A percentile compares a stretch with the other conserved stretches of the same genome.
These are phyloP conservation scores for Heimioporus sp. DNA, from an alignment of 768 basidiomycete genomes.

Conservation along the genomic window DNA sequence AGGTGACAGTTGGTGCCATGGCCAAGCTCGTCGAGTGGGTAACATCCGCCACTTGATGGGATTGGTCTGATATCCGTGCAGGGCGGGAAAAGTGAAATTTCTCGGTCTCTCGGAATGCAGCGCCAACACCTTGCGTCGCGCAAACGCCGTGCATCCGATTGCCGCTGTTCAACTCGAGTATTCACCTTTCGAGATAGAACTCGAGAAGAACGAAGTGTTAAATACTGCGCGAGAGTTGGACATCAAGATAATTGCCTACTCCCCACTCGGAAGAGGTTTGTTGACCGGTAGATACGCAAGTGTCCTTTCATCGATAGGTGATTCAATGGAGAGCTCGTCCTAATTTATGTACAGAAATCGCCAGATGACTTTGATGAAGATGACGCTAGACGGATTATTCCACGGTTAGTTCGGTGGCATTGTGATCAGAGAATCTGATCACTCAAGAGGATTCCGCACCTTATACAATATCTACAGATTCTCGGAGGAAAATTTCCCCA, in stretches of 20 bases:
- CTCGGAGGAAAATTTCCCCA: conserved; percentile 44
- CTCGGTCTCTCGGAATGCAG: conserved; percentile 55
- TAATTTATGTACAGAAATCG: conserved; percentile 23
- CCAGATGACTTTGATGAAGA: conserved; percentile 30
- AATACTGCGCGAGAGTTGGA: conserved; percentile 48
- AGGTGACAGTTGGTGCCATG: conserved; percentile 48
- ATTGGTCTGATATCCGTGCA: conserved; percentile 15
- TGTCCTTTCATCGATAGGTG: neutral
- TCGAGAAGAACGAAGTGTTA: conserved; percentile 44
- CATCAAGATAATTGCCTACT: conserved; percentile 48
- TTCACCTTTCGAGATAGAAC: conserved; percentile 47
- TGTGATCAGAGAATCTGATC: neutral
- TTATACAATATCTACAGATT: conserved; percentile 13
- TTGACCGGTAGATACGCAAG: conserved; percentile 45
- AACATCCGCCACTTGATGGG: no score
- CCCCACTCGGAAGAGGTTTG: conserved; percentile 53
- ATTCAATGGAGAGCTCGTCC: neutral
- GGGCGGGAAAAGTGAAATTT: conserved; percentile 42
- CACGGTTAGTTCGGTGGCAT: conserved; percentile 25
- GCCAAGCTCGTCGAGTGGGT: conserved; percentile 50
- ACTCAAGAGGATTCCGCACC: neutral
- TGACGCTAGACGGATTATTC: conserved; percentile 24
- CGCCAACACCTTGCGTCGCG: conserved; percentile 45
- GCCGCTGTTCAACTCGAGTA: conserved; percentile 51
- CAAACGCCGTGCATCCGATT: conserved; percentile 50